phyloP scores from a whole-genome alignment of 495 filamentous ascomycete species.

The Amphirosellinia nigrospora region DNA sequence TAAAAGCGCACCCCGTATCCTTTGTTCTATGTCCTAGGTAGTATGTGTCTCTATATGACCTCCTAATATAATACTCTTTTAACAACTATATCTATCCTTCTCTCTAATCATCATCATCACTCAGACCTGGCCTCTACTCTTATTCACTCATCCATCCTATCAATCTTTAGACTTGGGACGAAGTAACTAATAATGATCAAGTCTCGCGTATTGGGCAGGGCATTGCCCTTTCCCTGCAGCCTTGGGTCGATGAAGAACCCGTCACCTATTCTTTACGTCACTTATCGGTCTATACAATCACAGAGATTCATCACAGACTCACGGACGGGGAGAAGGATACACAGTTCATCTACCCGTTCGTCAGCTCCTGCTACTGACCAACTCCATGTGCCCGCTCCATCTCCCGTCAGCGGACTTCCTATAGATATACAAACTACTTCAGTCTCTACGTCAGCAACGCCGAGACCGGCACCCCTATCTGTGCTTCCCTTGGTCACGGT shows the following conservation, averaged over 20 bases:
- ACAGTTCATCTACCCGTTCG: slow-evolving; percentile 49
- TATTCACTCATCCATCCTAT: neutral
- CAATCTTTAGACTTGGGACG: neutral
- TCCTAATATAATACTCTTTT: neutral
- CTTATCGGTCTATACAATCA: slow-evolving; percentile 28
- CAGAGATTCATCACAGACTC: slow-evolving; percentile 22
- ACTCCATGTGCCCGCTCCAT: slow-evolving; percentile 25
- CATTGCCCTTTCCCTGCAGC: slow-evolving; percentile 31
- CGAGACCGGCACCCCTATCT: slow-evolving; percentile 61
- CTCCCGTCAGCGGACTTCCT: slow-evolving; percentile 29
- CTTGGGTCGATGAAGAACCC: slow-evolving; percentile 28
- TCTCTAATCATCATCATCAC: neutral
- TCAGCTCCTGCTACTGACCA: slow-evolving; percentile 34
- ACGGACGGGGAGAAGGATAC: slow-evolving; percentile 40
- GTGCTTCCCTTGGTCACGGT: slow-evolving; percentile 76
- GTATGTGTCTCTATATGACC: neutral
- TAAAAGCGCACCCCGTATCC: slow-evolving; percentile 10
- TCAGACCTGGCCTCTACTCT: neutral
- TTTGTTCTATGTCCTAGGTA: slow-evolving; percentile 2
- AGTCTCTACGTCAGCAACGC: slow-evolving; percentile 25
- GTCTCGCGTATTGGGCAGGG: slow-evolving; percentile 32
- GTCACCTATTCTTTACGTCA: slow-evolving; percentile 34
- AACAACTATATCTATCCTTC: neutral
- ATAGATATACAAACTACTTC: slow-evolving; percentile 27
- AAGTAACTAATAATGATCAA: slow-evolving; percentile 35